These are phyloP conservation scores for Candida dubliniensis DNA, from an alignment of 1,139 yeast genomes.

Conservation along the genomic window DNA sequence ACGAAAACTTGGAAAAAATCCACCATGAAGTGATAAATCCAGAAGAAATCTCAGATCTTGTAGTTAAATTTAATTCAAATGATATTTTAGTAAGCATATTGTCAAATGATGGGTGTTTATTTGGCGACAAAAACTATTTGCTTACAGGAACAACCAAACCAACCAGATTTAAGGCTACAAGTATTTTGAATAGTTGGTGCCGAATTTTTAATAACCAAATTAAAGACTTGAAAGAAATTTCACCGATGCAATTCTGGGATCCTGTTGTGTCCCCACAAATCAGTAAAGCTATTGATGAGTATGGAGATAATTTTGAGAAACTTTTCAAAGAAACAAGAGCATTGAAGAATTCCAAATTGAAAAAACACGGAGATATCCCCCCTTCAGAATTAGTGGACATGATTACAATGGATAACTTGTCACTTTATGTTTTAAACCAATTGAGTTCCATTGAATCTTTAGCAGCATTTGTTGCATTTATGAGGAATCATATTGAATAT, in stretches of 20 bases:
- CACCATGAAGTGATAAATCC: slow-evolving; percentile 38
- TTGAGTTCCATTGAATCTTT: slow-evolving; percentile 4
- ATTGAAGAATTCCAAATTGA: slow-evolving; percentile 19
- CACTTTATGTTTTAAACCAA: slow-evolving; percentile 20
- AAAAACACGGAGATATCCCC: slow-evolving; percentile 16
- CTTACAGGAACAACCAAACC: slow-evolving; percentile 13
- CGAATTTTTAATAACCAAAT: slow-evolving; percentile 27
- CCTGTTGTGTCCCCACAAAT: neutral
- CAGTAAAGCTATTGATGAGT: neutral
- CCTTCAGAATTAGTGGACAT: slow-evolving; percentile 14
- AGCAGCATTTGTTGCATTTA: slow-evolving; percentile 18
- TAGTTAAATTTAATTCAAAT: slow-evolving; percentile 26
- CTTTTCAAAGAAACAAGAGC: slow-evolving; percentile 22
- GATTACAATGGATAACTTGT: slow-evolving; percentile 24
- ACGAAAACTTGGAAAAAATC: slow-evolving; percentile 19
- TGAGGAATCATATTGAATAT: slow-evolving; percentile 17
- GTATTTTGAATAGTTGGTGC: slow-evolving; percentile 32
- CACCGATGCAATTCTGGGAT: neutral
- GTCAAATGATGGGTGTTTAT: slow-evolving; percentile 28
- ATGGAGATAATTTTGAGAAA: slow-evolving; percentile 4
- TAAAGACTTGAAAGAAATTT: slow-evolving; percentile 17
- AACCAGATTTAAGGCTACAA: slow-evolving; percentile 26
- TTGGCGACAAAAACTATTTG: slow-evolving; percentile 27
- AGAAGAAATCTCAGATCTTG: slow-evolving; percentile 34
- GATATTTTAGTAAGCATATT: slow-evolving; percentile 34